These are phyloP conservation scores for Dictyostelium firmibasis DNA, from an alignment of 78 protist species.

Conservation along the genomic window DNA sequence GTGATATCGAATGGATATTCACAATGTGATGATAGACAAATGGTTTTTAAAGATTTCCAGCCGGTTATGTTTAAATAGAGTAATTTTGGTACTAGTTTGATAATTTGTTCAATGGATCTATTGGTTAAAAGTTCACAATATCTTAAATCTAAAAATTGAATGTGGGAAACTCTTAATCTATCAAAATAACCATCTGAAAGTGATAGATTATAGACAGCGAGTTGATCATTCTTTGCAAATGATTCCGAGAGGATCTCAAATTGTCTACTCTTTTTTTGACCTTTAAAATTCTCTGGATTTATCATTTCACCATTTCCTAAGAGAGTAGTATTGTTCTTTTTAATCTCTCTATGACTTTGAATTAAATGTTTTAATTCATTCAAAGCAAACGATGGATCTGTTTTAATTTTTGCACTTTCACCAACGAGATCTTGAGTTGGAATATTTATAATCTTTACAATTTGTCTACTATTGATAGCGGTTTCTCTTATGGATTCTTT, in stretches of 20 bases:
- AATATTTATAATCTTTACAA: neutral
- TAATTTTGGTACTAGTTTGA: neutral
- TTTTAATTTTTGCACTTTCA: neutral
- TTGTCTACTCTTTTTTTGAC: neutral
- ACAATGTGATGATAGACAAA: neutral
- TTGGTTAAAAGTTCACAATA: neutral
- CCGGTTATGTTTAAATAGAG: neutral
- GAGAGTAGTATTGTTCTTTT: neutral
- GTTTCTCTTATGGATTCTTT: neutral
- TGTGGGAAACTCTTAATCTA: neutral
- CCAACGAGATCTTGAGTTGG: neutral
- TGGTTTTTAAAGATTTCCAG: neutral
- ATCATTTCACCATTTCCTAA: neutral
- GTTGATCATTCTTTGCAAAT: neutral
- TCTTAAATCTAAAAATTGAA: constrained; percentile 22
- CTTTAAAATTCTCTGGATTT: neutral
- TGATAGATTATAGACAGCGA: neutral
- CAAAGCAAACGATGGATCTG: neutral
- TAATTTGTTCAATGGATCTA: neutral
- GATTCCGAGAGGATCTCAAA: neutral
- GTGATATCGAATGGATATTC: neutral
- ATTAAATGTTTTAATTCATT: neutral
- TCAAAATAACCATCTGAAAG: neutral
- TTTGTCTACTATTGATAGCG: neutral
- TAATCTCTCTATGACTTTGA: neutral